Percentiles rank a stretch among this genome's conserved stretches.
Conservation (phyloP, 2,329 filamentous ascomycete species). For the Paecilomyces niveus region DNA sequence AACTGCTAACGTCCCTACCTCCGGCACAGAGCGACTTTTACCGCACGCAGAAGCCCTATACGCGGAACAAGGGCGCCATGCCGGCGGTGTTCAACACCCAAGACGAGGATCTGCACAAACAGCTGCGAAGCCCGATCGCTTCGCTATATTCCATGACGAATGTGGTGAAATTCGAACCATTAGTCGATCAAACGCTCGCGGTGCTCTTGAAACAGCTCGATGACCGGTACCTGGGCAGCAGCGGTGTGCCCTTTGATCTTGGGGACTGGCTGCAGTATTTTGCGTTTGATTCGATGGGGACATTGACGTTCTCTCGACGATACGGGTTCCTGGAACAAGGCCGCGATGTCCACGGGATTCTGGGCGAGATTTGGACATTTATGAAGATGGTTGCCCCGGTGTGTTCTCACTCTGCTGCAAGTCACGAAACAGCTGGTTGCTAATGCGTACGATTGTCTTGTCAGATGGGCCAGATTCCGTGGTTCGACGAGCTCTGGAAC, state of each 20-base stretch:
- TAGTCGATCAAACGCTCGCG: conserved; percentile 7
- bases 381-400: conserved; percentile 16
- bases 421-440: not conserved
- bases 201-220: conserved; percentile 18
- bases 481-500: no score
- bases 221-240: conserved; percentile 5
- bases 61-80: conserved; percentile 8
- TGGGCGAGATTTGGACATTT: conserved; percentile 14
- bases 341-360: conserved; percentile 17
- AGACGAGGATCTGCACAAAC: conserved; percentile 22
- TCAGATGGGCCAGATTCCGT: no score
- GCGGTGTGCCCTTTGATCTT: conserved; percentile 10
- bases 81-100: conserved; percentile 23
- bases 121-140: not conserved
- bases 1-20: no score
- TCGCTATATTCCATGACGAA: not conserved
- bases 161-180: not conserved
- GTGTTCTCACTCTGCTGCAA: conserved; percentile 1
- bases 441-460: not conserved
- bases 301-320: conserved; percentile 21
- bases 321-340: conserved; percentile 23
- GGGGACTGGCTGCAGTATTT: conserved; percentile 24
- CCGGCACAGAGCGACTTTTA: conserved; percentile 19
- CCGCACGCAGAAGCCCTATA: no score
- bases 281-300: conserved; percentile 28